A percentile compares a stretch with the other conserved stretches of the same genome.
Evolutionary conservation across 306 rosid species (phyloP).

Genomic region (Fragaria nilgerrensis): DNA sequence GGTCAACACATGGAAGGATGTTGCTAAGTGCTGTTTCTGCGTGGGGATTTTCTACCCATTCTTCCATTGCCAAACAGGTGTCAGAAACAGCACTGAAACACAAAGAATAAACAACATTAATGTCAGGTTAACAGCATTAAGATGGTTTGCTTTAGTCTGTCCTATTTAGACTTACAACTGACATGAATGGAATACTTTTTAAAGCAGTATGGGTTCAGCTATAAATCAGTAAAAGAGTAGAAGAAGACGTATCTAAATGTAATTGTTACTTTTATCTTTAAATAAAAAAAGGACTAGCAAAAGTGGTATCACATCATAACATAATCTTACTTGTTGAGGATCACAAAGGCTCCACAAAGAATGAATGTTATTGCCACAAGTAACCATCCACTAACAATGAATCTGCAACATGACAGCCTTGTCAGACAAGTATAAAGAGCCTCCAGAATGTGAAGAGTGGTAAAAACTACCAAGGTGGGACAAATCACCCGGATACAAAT

Average conservation of each 20-base stretch:
- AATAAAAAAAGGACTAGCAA: background rate
- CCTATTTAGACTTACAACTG: background rate
- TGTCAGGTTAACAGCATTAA: background rate
- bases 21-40: conserved; percentile 88
- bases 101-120: background rate
- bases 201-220: background rate
- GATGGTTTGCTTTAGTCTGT: background rate
- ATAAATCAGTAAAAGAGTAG: background rate
- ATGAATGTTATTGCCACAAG: conserved; percentile 80
- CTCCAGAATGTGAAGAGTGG: background rate
- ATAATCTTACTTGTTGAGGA: conserved; percentile 75
- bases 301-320: background rate
- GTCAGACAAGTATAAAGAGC: conserved; percentile 22
- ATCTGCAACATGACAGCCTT: conserved; percentile 54
- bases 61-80: conserved; percentile 86
- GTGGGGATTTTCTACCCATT: conserved; percentile 89
- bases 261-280: background rate
- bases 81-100: conserved; percentile 73
- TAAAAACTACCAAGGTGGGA: conserved; percentile 1
- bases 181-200: background rate
- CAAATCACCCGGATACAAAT: conserved; percentile 4
- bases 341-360: conserved; percentile 84
- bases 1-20: conserved; percentile 93
- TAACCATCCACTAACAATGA: conserved; percentile 88
- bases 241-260: background rate